Evolutionary conservation across 805 yeast species (phyloP).

Genomic region (Yarrowia sp.): DNA sequence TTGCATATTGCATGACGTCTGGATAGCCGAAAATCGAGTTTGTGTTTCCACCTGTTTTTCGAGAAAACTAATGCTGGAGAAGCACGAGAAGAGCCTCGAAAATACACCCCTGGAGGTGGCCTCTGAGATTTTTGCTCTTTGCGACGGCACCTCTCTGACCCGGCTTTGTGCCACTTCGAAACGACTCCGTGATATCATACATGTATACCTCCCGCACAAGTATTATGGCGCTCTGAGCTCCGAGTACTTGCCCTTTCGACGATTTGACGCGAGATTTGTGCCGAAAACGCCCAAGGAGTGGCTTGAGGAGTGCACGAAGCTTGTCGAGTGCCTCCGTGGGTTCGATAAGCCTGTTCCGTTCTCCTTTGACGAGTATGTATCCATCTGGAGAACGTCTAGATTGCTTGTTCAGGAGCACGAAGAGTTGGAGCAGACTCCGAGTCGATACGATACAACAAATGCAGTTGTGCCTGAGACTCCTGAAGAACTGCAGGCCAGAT

Average conservation of each 20-base stretch:
- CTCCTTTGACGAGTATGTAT: not conserved
- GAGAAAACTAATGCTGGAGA: not conserved
- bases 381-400: not conserved
- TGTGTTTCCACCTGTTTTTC: not conserved
- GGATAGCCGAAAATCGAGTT: not conserved
- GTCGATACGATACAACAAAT: not conserved
- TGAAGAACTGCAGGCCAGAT: not conserved
- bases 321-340: not conserved
- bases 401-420: not conserved
- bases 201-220: not conserved
- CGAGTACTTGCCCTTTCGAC: slow-evolving; percentile 8
- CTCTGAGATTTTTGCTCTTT: not conserved
- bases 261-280: not conserved
- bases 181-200: slow-evolving; percentile 7
- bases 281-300: not conserved
- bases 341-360: not conserved
- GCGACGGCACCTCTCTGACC: not conserved
- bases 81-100: not conserved
- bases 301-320: not conserved
- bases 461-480: not conserved
- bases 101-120: not conserved
- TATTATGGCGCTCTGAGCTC: not conserved
- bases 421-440: not conserved
- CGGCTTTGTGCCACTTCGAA: not conserved
- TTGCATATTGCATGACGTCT: not conserved